Conservation (phyloP, 164 flowering plant species). For the Kalanchoe fedtschenkoi region DNA sequence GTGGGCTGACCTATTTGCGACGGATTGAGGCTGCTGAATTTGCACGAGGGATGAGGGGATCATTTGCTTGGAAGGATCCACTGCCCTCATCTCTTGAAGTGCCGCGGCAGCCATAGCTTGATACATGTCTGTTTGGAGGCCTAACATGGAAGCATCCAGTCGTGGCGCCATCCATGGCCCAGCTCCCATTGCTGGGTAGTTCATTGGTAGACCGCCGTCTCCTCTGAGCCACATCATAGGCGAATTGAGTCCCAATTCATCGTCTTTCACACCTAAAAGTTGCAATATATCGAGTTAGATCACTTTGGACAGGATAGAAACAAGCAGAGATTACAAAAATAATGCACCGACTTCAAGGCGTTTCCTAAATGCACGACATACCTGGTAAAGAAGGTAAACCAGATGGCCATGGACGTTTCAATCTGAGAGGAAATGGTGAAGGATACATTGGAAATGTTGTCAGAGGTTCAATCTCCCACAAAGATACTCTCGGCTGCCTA, state of each 20-base stretch:
- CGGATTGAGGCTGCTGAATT: constrained; percentile 50
- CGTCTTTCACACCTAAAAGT: constrained; percentile 52
- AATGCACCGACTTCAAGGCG: neutral
- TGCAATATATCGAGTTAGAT: neutral
- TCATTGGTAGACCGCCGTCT: constrained; percentile 57
- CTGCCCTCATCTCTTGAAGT: constrained; percentile 63
- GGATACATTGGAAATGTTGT: constrained; percentile 98
- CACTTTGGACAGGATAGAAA: neutral
- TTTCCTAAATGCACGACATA: constrained; percentile 12
- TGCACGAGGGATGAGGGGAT: constrained; percentile 40
- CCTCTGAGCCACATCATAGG: constrained; percentile 78
- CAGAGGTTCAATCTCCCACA: constrained; percentile 95
- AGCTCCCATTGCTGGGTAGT: constrained; percentile 72
- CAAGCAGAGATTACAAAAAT: neutral
- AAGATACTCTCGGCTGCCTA: constrained; percentile 93
- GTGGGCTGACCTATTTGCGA: constrained; percentile 29
- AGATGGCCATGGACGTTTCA: constrained; percentile 88
- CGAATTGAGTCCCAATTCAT: constrained; percentile 65
- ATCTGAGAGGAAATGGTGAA: constrained; percentile 74
- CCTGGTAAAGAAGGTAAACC: constrained; percentile 72
- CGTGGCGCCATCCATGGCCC: constrained; percentile 83
- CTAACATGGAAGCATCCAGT: constrained; percentile 64
- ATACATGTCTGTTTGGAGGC: constrained; percentile 65
- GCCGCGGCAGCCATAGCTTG: constrained; percentile 88
- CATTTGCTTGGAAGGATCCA: constrained; percentile 46